Evolutionary conservation across 1,284 basidiomycete genomes (phyloP), one percentile per base, ranked within the genome.

Genomic region (Fomes fomentarius): DNA sequence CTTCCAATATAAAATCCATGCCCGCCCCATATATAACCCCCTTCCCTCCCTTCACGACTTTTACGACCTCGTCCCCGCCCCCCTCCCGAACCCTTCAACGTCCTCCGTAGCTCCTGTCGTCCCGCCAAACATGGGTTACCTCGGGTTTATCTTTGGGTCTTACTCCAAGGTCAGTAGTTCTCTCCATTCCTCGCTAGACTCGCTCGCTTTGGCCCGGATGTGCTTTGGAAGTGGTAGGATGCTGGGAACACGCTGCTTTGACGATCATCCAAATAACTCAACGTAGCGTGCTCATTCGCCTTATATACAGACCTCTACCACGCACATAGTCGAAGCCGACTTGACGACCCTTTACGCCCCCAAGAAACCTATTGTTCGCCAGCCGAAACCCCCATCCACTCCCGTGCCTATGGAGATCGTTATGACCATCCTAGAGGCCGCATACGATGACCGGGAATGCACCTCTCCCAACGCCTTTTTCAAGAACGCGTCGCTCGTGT

Each of bases 371-470:
- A 25, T 59, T 45, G 19, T 45, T 21, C 54, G 54, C 35, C 48
- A 49, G 21, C 52, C 56, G 3, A 56, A 55, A 39, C 44, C 55
- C 3, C 55, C 56, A 25, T 39, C 65, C 35, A 47, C 54, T 35
- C 60, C 60, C 34, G 50, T 89, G 33, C 87, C 88, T 5, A 73
- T 83, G 54, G 87, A 89, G 69, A 65, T 90, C 49, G 76, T 84
- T 39, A 70, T 86, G 54, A 66, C 75, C 58, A 82, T 90, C 67
- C 76, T 89, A 57, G 84, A 87, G 66, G 68, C 74, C 17, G 79
- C 81, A 1, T 79, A 74, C 53, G 70, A 74, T 52, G 71, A 76
- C 50, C 70, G 76, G 22, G 66, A 74, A 38, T 50, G 67, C n/a
- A 59, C 72, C 21, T 64, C 72, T 2, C 73, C 81, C 63, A 63